Conservation (phyloP, 2,329 filamentous ascomycete genomes). For the Alternaria longipes region DNA sequence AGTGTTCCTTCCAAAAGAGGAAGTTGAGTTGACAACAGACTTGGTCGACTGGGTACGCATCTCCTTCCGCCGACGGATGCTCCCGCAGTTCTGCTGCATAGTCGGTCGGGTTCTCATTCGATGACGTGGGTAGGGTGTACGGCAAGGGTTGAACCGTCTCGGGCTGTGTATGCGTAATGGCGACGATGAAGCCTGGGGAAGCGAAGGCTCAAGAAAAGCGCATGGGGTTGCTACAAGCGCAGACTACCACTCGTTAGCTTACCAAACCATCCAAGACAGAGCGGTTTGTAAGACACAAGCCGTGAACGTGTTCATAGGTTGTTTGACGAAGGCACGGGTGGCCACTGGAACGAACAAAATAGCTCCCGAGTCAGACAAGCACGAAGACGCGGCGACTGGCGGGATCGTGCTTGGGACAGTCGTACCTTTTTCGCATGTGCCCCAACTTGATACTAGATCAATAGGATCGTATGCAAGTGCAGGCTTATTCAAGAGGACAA, state of each 20-base stretch:
- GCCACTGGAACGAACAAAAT: conserved; percentile 44
- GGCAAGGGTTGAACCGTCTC: conserved; percentile 21
- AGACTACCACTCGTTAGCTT: conserved; percentile 49
- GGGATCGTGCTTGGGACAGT: conserved; percentile 36
- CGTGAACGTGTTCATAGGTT: conserved; percentile 49
- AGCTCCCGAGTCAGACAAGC: conserved; percentile 47
- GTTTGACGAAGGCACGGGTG: conserved; percentile 47
- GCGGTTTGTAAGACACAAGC: conserved; percentile 52
- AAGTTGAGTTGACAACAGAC: conserved; percentile 38
- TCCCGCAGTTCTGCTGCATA: conserved; percentile 32
- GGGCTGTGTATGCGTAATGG: conserved; percentile 27
- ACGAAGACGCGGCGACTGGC: conserved; percentile 31
- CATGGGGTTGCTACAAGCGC: conserved; percentile 43
- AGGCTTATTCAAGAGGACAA: conserved; percentile 46
- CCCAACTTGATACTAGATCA: conserved; percentile 29
- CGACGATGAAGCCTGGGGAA: conserved; percentile 38
- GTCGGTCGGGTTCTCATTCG: conserved; percentile 39
- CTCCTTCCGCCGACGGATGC: conserved; percentile 31
- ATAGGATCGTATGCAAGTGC: conserved; percentile 31
- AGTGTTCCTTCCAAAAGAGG: conserved; percentile 29
- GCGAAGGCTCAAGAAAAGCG: conserved; percentile 41
- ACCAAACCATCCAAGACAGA: conserved; percentile 49
- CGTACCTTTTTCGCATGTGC: conserved; percentile 48
- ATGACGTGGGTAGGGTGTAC: conserved; percentile 24
- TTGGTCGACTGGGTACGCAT: conserved; percentile 47